Percentiles rank a stretch among this genome's conserved stretches.
Evolutionary conservation across 768 basidiomycete species (phyloP).

Genomic region (Suillus clintonianus): DNA sequence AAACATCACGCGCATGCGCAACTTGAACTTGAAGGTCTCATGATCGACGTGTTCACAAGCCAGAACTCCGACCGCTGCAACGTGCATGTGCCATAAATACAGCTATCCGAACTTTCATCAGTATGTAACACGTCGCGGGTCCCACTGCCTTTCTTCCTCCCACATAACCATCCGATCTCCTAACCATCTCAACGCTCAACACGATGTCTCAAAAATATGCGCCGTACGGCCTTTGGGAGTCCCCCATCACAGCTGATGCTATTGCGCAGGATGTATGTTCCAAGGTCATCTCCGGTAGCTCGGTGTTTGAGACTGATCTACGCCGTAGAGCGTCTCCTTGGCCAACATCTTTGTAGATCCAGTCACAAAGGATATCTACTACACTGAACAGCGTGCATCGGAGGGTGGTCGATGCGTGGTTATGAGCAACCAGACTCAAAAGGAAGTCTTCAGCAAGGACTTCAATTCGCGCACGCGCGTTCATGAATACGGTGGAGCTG

Average conservation of each 20-base stretch:
- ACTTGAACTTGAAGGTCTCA: no score
- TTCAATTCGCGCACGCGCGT: constrained; percentile 63
- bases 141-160: neutral
- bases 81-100: neutral
- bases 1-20: neutral
- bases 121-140: no score
- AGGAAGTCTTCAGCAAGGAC: constrained; percentile 53
- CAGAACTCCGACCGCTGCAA: neutral
- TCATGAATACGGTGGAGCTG: constrained; percentile 73
- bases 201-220: constrained; percentile 31
- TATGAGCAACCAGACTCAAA: constrained; percentile 46
- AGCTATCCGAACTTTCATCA: neutral
- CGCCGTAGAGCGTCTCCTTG: constrained; percentile 29
- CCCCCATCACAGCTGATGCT: constrained; percentile 53
- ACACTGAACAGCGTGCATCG: constrained; percentile 60
- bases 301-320: neutral
- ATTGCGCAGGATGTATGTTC: constrained; percentile 47
- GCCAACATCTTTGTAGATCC: constrained; percentile 57
- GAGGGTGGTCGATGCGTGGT: constrained; percentile 59
- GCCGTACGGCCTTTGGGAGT: constrained; percentile 65
- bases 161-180: neutral
- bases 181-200: neutral
- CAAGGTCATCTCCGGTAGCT: neutral
- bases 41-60: neutral
- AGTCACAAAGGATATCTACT: constrained; percentile 46